Base-by-base conservation (phyloP, 257 asterid genomes). In the Marsdenia floribunda region DNA sequence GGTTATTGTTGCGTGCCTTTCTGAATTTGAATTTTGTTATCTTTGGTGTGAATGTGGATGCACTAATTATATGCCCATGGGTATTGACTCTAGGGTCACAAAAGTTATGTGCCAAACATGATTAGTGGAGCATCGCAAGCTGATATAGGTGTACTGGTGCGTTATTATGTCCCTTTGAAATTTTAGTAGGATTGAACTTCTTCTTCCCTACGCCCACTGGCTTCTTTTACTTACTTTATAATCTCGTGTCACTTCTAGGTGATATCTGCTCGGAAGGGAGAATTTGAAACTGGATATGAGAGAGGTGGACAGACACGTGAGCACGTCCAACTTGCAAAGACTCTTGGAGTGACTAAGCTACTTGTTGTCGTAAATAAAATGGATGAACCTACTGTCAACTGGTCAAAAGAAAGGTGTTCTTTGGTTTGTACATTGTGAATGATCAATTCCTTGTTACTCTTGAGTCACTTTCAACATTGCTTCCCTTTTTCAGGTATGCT, bases 251-350 rank as follows among this genome's bases (percentile, higher is more conserved):
- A 63, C 57, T 5, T 46, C 52, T 78, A 94, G 98, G 99, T 92
- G 35, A 94, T 94, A 71, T 94, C 99, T 75, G 97, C 99, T 72
- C 87, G 98, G 64, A 92, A 89, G 76, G 98, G 98, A 76, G 98
- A 95, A 81, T 89, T 95, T 73, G 99, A 95, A 85, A 90, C 99
- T 83, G 98, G 99, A 75, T 95, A 88, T 78, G 98, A 95, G 87
- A 92, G 91, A 88, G 98, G 99, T 83, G 99, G 98, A 46, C 99
- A 95, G 85, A 95, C 99, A 61, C 95, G 99, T 49, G 99, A 95
- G 77, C 98, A 92, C 76, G 99, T 95, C 72, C 99, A 90, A 74
- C 96, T 95, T 69, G 99, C 99, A 54, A 95, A 92, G 86, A 95
- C 99, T 44, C 84, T 95, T 73, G 98, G 97, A 29, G 98, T 95